Evolutionary conservation across 78 protist genomes (phyloP), one percentile per base, ranked within the genome.

Genomic region (Isochrysis galbana): DNA sequence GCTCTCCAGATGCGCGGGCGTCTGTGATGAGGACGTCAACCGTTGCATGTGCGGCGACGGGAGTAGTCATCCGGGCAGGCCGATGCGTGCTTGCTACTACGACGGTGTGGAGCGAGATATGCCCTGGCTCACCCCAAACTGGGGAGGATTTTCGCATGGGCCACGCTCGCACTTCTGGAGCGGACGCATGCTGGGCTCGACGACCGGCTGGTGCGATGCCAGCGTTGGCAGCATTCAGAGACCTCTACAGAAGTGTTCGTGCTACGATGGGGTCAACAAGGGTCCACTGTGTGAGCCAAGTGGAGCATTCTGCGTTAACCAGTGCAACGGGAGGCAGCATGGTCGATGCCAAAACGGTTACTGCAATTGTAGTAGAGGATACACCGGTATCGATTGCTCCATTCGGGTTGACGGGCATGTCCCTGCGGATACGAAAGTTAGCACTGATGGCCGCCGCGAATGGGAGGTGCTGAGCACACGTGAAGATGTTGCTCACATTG

Each of bases 171-270:
- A 23, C 74, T 61, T 7, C 26, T 7, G n/a, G 74, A 61, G 74
- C 74, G 74, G n/a, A n/a, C n/a, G 10, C 74, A 32, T 3, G 3
- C 36, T 7, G 74, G 10, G 74, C 4, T 23, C 29, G 74, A 2
- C 5, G n/a, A 7, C 74, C 84, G 84, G 84, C 17, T 77, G 84
- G 84, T 77, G 84, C 46, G 84, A 77, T 29, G 84, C 84, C 19
- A 17, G 39, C 46, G 32, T 46, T 41, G 21, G n/a, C 47, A 36
- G 44, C 1, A 39, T 41, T 17, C 84, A 3, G 45, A 41, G 84
- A 32, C 46, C 46, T 61, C 74, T 10, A 11, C n/a, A 2, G 36
- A 7, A 7, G 29, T 21, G 74, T 32, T 23, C 23, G 29, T 61
- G 84, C 36, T 77, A 39, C 84, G 47, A 77, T 46, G 84, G 47